Evolutionary conservation across 257 asterid species (phyloP).

Genomic region (Galeopsis tetrahit): DNA sequence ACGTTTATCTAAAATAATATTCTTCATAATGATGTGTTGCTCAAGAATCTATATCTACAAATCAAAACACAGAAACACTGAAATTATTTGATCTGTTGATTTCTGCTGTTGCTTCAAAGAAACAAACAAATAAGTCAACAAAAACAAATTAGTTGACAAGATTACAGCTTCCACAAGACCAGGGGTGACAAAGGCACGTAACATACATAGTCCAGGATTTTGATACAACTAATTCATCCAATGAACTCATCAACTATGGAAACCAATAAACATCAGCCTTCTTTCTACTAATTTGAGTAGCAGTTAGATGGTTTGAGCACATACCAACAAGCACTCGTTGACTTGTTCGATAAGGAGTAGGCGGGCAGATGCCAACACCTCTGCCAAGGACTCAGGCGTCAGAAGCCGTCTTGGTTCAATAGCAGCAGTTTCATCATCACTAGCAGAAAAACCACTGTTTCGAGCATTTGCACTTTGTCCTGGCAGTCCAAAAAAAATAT

Average conservation of each 20-base stretch:
- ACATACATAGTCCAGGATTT: constrained; percentile 12
- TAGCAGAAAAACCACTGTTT: constrained; percentile 47
- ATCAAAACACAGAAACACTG: background rate
- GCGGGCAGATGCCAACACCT: constrained; percentile 66
- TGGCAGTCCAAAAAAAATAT: constrained; percentile 38
- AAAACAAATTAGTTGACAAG: constrained; percentile 11
- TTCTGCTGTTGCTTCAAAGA: constrained; percentile 8
- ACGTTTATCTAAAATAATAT: constrained; percentile 8
- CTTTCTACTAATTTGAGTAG: constrained; percentile 9
- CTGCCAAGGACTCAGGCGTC: constrained; percentile 85
- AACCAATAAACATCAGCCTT: background rate
- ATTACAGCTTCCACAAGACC: constrained; percentile 19
- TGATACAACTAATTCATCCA: constrained; percentile 3
- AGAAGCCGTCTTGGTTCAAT: constrained; percentile 67
- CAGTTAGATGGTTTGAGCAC: constrained; percentile 39
- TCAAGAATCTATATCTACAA: background rate
- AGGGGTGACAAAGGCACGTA: constrained; percentile 1
- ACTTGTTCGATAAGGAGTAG: constrained; percentile 68
- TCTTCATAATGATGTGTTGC: constrained; percentile 1
- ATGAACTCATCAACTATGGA: constrained; percentile 16
- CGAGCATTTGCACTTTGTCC: constrained; percentile 51
- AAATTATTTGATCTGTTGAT: constrained; percentile 16
- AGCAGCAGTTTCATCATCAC: constrained; percentile 45
- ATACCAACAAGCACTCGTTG: constrained; percentile 79
- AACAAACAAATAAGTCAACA: background rate